Evolutionary conservation across 139 green algal genomes (phyloP).

Genomic region (Ettlia oleoabundans): DNA sequence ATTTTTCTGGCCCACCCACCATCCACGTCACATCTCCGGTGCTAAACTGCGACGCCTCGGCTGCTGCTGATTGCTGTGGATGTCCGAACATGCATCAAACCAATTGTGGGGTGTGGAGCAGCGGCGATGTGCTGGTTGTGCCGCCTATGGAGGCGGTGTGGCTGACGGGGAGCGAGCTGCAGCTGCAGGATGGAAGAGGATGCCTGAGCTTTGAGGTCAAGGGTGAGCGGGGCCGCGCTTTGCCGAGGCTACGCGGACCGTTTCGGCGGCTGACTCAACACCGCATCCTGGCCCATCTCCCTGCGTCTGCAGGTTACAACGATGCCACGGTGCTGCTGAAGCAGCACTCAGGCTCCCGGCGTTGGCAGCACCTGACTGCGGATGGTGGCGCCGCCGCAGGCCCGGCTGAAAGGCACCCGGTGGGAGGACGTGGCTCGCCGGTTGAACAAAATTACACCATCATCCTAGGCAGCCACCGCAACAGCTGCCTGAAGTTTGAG

Average conservation of each 20-base stretch:
- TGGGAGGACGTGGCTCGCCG: not conserved
- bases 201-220: conserved; percentile 77
- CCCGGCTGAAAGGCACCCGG: not conserved
- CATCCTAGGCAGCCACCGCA: conserved; percentile 88
- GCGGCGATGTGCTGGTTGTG: conserved; percentile 66
- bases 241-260: not conserved
- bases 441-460: conserved; percentile 82
- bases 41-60: too few species aligned
- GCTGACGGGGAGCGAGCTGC: conserved; percentile 62
- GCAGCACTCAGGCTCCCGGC: conserved; percentile 62
- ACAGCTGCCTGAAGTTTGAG: conserved; percentile 86
- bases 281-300: not conserved
- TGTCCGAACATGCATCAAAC: too few species aligned
- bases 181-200: conserved; percentile 50
- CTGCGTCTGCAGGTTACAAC: conserved; percentile 75
- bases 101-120: conserved; percentile 37
- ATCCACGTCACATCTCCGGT: too few species aligned
- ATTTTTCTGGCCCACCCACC: too few species aligned
- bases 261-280: not conserved
- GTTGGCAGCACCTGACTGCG: conserved; percentile 69
- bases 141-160: conserved; percentile 87
- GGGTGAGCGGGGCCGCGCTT: conserved; percentile 39
- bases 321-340: conserved; percentile 87
- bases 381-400: not conserved
- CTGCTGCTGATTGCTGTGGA: too few species aligned